Evolutionary conservation across 768 basidiomycete species (phyloP), one percentile per base, ranked within the genome.

Genomic region (Lactifluus hygrophoroides): DNA sequence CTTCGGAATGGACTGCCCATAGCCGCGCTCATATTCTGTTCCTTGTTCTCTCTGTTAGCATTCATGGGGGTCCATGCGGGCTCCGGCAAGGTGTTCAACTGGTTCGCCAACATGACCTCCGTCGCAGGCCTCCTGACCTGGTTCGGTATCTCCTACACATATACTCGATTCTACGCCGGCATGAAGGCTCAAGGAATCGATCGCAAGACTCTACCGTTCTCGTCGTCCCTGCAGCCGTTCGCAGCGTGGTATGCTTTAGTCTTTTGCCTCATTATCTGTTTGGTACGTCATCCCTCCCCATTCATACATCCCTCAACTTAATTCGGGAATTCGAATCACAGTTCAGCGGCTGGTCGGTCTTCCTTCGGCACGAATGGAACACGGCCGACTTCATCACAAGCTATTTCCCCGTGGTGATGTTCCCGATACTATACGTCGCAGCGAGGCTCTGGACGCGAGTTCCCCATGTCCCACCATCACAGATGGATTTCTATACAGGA

Each of bases 401-500:
- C 69, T 96, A 94, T 70, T 68, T 93, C 44, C 88, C 86, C 21
- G 56, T 73, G 44, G 57, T 67, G n/a, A 53, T 85, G 32, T 91
- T 93, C 82, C 90, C 90, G 19, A 52, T 93, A 50, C 67, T 95
- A 37, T 95, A 88, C 70, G 8, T 77, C 37, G 76, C 71, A 17
- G 80, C 84, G 59, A 81, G 80, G 66, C 60, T 86, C 40, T 77
- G 75, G 68, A 80, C 75, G 56, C 79, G 76, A 66, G 72, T 73
- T 43, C 74, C 74, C 19, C 63, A 75, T 27, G 73, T 84, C 44
- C 68, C 72, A 37, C 62, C 83, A 0, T 67, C 77, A 21, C 83
- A 94, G 35, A 94, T 97, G 89, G 94, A 96, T 72, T 94, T 94
- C 67, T 72, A 84, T 43, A 76, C 78, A 5, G 81, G 85, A 58